These are phyloP conservation scores for Fusarium pseudoanthophilum DNA, from an alignment of 2,329 filamentous ascomycete genomes.

Conservation along the genomic window DNA sequence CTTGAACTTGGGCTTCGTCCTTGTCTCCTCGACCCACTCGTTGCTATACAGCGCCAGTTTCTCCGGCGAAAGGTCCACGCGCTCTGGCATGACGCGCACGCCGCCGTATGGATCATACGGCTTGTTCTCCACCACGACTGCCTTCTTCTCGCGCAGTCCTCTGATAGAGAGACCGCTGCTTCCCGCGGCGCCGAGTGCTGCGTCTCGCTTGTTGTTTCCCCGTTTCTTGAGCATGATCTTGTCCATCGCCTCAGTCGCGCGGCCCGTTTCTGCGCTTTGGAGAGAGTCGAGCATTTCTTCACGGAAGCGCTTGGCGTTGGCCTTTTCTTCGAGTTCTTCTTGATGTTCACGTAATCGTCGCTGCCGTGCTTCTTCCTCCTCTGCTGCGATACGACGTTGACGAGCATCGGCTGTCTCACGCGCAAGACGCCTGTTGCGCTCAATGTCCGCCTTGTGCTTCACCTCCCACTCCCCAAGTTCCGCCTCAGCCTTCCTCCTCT, in stretches of 20 bases:
- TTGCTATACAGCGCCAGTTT: constrained; percentile 75
- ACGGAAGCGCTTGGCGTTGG: constrained; percentile 69
- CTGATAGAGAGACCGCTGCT: constrained; percentile 72
- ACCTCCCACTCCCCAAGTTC: constrained; percentile 72
- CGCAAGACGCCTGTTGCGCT: constrained; percentile 67
- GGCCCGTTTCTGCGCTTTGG: constrained; percentile 67
- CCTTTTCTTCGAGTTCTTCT: constrained; percentile 77
- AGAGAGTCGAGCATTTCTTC: constrained; percentile 78
- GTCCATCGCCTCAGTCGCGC: constrained; percentile 67
- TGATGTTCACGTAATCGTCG: constrained; percentile 70
- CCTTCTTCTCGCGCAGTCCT: constrained; percentile 76
- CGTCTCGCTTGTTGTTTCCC: constrained; percentile 60
- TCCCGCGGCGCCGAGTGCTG: constrained; percentile 50
- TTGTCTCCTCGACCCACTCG: constrained; percentile 75
- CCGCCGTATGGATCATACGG: constrained; percentile 93
- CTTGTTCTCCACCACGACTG: constrained; percentile 64
- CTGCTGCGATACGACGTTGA: constrained; percentile 67
- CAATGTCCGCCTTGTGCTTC: constrained; percentile 75
- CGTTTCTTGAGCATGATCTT: constrained; percentile 79
- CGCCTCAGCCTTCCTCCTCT: constrained; percentile 60
- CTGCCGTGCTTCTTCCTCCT: constrained; percentile 71
- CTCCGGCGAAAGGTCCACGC: constrained; percentile 68
- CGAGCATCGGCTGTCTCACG: constrained; percentile 65
- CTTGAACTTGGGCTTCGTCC: constrained; percentile 71
- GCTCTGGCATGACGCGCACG: constrained; percentile 72